Evolutionary conservation across 345 rosid genomes (phyloP).

Genomic region (Triadica sebifera): DNA sequence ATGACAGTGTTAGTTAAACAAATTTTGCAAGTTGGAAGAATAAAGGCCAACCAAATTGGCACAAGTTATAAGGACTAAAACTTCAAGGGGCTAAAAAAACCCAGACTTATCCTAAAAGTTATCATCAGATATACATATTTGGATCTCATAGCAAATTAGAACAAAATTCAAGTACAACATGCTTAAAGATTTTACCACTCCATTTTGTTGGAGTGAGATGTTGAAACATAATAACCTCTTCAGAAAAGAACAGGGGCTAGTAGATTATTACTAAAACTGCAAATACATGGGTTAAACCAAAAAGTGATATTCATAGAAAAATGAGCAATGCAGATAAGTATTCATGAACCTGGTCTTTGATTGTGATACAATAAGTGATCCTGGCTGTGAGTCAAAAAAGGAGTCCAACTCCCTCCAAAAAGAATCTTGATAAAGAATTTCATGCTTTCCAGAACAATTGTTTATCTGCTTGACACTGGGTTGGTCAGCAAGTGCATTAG

Average conservation of each 20-base stretch:
- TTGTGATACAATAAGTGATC: conserved; percentile 44
- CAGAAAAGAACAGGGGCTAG: neutral
- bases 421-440: conserved; percentile 38
- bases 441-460: conserved; percentile 26
- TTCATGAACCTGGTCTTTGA: conserved; percentile 64
- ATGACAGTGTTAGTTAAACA: neutral
- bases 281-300: neutral
- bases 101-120: neutral
- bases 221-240: neutral
- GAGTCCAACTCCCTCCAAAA: conserved; percentile 63
- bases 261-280: neutral
- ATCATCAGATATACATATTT: neutral
- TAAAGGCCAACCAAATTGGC: neutral
- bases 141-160: neutral
- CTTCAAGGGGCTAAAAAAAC: neutral
- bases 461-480: conserved; percentile 25
- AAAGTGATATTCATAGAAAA: neutral
- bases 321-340: conserved; percentile 8
- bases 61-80: neutral
- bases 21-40: neutral
- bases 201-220: neutral
- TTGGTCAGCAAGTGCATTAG: conserved; percentile 28
- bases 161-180: neutral
- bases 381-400: conserved; percentile 52
- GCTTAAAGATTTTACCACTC: neutral